Evolutionary conservation across 306 rosid species (phyloP).

Genomic region (cucumber (Cucumis sativus)): Cucumber_9930_V3 NC_026658.2:24187501-24188000

Average conservation of each 20-base stretch:
- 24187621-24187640: constrained; percentile 9
- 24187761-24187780: background rate
- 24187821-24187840: constrained; percentile 61
- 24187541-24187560: background rate
- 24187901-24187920: constrained; percentile 62
- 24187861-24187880: constrained; percentile 80
- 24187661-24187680: background rate
- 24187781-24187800: constrained; percentile 80
- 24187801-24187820: constrained; percentile 75
- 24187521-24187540: background rate
- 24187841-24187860: constrained; percentile 77
- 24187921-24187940: constrained; percentile 61
- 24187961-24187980: constrained; percentile 5
- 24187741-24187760: too few relatives aligned
- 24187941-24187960: constrained; percentile 8
- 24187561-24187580: constrained; percentile 5
- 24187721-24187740: too few relatives aligned
- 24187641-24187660: constrained; percentile 2
- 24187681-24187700: constrained; percentile 2
- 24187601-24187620: constrained; percentile 1
- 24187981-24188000: background rate
- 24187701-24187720: background rate
- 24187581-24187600: background rate
- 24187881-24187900: constrained; percentile 70
- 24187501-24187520: background rate